Base-by-base conservation (phyloP, 176 grass and related monocot species). In the Oryza longistaminata region DNA sequence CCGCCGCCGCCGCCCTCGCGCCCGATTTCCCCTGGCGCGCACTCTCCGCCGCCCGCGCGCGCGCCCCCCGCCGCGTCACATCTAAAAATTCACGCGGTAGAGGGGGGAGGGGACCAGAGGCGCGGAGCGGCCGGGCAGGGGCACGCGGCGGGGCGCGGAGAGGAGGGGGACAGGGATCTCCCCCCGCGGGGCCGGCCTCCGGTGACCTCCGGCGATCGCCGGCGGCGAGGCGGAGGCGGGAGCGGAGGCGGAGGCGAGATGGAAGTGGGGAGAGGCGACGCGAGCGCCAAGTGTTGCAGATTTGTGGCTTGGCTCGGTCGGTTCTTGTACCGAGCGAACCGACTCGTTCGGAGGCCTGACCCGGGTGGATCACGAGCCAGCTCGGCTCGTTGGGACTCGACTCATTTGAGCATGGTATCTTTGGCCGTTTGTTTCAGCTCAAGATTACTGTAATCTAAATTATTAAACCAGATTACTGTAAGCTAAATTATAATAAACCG, bases 261-360 rank as follows among this genome's bases (percentile, higher is more conserved):
- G 21, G 7, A 61, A 7, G 40, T 6, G 9, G 21, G 21, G 70
- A 14, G 80, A 29, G 76, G 74, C 79, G 68, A 78, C 22, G 84
- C 80, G 84, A 90, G 89, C 85, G 85, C 85, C 89, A 87, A 84
- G 85, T 81, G 89, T 84, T 79, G 89, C 74, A 79, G 88, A 90
- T 87, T 87, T 87, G 88, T 80, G 80, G 35, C 24, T 26, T 6
- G 66, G 37, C 66, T 61, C 66, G 75, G 75, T 79, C 83, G 52
- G 49, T 64, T 78, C 66, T 79, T 79, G 75, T 79, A 84, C 43
- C 37, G 26, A n/a, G 26, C 62, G 37, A 86, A 74, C 67, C 13
- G 67, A 60, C 67, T 61, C 34, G 55, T 67, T 66, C 66, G 66
- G 46, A 11, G 7, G 7, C 17, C 16, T 21, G 43, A 31, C 53